A percentile compares a stretch with the other conserved stretches of the same genome.
These are phyloP conservation scores for Aspergillus udagawae DNA, from an alignment of 2,329 filamentous ascomycete genomes.

Conservation along the genomic window DNA sequence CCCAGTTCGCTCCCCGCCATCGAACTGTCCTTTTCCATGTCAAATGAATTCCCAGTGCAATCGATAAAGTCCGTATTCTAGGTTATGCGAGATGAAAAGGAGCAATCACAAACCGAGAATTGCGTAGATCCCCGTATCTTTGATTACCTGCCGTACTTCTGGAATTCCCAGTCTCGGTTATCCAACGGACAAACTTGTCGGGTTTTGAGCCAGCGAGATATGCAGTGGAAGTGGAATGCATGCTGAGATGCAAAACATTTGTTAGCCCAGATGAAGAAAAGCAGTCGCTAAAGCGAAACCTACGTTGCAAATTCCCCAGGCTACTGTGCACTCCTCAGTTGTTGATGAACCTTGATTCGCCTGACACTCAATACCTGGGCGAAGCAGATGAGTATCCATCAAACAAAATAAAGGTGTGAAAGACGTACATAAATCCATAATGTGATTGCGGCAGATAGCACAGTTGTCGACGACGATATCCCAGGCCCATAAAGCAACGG, in stretches of 20 bases:
- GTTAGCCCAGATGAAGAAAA: slow-evolving; percentile 11
- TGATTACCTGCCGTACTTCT: slow-evolving; percentile 80
- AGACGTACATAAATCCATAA: slow-evolving; percentile 91
- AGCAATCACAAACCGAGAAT: background rate
- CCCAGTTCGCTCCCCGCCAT: slow-evolving; percentile 1
- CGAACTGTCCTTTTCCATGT: background rate
- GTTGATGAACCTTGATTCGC: slow-evolving; percentile 97
- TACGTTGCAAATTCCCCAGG: slow-evolving; percentile 99
- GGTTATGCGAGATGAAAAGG: background rate
- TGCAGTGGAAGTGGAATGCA: slow-evolving; percentile 99
- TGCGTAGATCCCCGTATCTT: background rate
- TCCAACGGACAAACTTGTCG: slow-evolving; percentile 95
- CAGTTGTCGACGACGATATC: slow-evolving; percentile 99
- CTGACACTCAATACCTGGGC: slow-evolving; percentile 88
- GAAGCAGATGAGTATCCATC: slow-evolving; percentile 10
- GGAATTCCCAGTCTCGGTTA: slow-evolving; percentile 99
- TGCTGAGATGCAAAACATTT: slow-evolving; percentile 56
- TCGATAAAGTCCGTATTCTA: background rate
- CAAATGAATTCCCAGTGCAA: background rate
- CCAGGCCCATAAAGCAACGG: slow-evolving; percentile 97
- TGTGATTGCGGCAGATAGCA: slow-evolving; percentile 98
- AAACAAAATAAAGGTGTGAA: background rate
- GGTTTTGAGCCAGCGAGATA: slow-evolving; percentile 98
- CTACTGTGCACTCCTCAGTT: slow-evolving; percentile 96
- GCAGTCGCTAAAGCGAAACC: slow-evolving; percentile 35